Evolutionary conservation across 2,329 filamentous ascomycete species (phyloP), one percentile per base, ranked within the genome.

Genomic region (Xylariomycetidae sp.): DNA sequence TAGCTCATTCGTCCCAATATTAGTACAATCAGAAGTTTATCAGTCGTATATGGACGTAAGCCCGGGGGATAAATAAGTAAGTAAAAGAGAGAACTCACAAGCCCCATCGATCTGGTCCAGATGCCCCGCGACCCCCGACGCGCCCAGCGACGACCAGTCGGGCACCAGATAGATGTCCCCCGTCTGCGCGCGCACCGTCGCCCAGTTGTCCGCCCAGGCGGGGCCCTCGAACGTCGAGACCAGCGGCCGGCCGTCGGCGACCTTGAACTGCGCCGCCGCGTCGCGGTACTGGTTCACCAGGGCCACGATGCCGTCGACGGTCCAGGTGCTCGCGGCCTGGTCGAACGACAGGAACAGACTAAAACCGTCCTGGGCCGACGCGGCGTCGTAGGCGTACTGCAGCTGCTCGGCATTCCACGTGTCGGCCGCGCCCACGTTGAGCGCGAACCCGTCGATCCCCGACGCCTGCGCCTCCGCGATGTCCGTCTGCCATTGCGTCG

Each of bases 141-240:
- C 56, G 2, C 67, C 67, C 2, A 66, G 51, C 4, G 61, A 66
- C 8, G 64, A 59, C 64, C 66, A 73, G 37, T 70, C 64, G 3
- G 69, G 69, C 4, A 70, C 56, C 26, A 69, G 50, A 41, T 57
- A 66, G 16, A 66, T 59, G 6, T 49, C 60, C 1, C 57, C 59
- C 1, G 57, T 59, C 16, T 50, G 41, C 13, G 46, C 37, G 27
- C 62, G 61, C 32, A 72, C 66, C 1, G 45, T 40, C 3, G 45
- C 36, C 67, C 67, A 70, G 46, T 69, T 63, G 16, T 54, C 53
- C 4, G 60, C 56, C 47, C 63, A 64, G 16, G 42, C 46, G 5
- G 63, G 53, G 3, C 70, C 70, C 46, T 72, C 69, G 34, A 74
- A 74, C 1, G 70, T 74, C 4, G 67, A 70, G n/a, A 72, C 69